A percentile compares a stretch with the other conserved stretches of the same genome.
phyloP scores from a whole-genome alignment of 306 rosid species.

The Medicago arabica region DNA sequence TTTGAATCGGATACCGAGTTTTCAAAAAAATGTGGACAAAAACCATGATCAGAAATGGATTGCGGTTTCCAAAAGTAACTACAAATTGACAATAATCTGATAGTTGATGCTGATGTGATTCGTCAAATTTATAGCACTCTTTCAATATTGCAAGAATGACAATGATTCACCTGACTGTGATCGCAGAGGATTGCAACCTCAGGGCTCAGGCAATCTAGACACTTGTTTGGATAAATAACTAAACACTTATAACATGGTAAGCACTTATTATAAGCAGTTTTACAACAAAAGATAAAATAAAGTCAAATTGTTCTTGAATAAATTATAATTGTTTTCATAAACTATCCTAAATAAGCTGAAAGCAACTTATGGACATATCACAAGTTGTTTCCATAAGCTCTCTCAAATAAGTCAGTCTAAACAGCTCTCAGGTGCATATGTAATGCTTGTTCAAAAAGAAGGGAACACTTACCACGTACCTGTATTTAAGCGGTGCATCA shows the following conservation, averaged over 20 bases:
- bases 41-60: neutral
- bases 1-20: too few relatives aligned
- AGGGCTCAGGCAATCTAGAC: neutral
- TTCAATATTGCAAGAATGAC: neutral
- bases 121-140: neutral
- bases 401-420: neutral
- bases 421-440: neutral
- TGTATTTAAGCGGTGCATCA: neutral
- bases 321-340: neutral
- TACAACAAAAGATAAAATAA: too few relatives aligned
- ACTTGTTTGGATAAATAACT: too few relatives aligned
- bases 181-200: neutral
- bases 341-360: neutral
- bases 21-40: neutral
- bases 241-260: too few relatives aligned
- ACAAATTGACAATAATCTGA: neutral
- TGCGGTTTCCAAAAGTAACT: neutral
- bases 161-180: neutral
- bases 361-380: neutral
- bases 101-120: neutral
- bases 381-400: too few relatives aligned
- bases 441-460: neutral
- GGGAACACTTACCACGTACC: neutral
- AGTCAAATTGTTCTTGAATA: neutral
- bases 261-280: neutral